Percentiles rank a stretch among this genome's conserved stretches.
phyloP scores from a whole-genome alignment of 2,329 filamentous ascomycete genomes.

The Diaporthe ampelina region DNA sequence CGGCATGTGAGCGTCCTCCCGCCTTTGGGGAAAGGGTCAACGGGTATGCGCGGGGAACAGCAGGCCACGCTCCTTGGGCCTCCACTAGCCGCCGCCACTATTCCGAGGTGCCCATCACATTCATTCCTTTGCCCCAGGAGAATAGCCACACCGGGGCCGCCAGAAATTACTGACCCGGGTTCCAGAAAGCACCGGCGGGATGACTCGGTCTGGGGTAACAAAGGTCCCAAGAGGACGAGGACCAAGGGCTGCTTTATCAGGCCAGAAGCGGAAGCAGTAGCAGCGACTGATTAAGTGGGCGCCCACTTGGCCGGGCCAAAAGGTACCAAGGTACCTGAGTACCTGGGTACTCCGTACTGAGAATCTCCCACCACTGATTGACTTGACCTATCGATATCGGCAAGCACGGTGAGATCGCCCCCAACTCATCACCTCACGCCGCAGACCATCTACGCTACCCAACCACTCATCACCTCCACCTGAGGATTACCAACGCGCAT shows the following conservation, averaged over 20 bases:
- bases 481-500: not conserved
- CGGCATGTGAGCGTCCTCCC: conserved; percentile 35
- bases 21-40: not conserved
- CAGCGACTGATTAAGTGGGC: not conserved
- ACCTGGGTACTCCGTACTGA: too few relatives aligned
- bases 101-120: not conserved
- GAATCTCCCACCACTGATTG: not conserved
- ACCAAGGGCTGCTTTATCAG: not conserved
- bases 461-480: not conserved
- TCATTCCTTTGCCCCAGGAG: too few relatives aligned
- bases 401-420: conserved; percentile 29
- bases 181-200: not conserved
- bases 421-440: conserved; percentile 25
- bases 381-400: conserved; percentile 22
- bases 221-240: not conserved
- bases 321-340: not conserved
- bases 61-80: conserved; percentile 23
- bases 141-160: not conserved
- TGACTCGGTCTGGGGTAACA: not conserved
- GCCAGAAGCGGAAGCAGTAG: not conserved
- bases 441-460: not conserved
- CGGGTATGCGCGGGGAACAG: conserved; percentile 15
- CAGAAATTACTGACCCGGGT: not conserved
- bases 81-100: conserved; percentile 37
- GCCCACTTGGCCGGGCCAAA: conserved; percentile 1